Evolutionary conservation across 1,284 basidiomycete genomes (phyloP).

Genomic region (Gomphus sp.): DNA sequence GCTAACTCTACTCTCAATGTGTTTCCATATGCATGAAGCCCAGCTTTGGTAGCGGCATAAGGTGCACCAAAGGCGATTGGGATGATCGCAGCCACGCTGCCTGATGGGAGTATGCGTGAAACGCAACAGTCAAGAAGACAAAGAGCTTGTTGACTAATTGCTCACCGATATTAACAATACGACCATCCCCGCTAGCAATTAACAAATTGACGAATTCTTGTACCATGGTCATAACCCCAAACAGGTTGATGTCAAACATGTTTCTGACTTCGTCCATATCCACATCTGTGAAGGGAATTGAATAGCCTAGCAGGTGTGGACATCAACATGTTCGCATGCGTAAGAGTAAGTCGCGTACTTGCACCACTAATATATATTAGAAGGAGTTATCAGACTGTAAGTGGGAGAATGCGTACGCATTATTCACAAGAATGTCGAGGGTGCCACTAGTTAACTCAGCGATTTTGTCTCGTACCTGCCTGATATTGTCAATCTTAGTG

Average conservation of each 20-base stretch:
- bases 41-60: conserved; percentile 8
- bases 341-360: conserved; percentile 3
- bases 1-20: conserved; percentile 7
- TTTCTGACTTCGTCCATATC: conserved; percentile 7
- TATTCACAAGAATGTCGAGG: conserved; percentile 10
- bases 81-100: conserved; percentile 4
- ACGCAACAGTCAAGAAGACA: not conserved
- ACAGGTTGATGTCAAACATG: not conserved
- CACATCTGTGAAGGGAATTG: conserved; percentile 5
- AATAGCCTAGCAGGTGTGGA: not conserved
- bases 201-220: conserved; percentile 8
- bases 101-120: not conserved
- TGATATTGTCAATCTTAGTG: conserved; percentile 4
- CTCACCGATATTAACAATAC: conserved; percentile 10
- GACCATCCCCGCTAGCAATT: conserved; percentile 9
- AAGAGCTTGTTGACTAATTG: not conserved
- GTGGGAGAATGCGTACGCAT: conserved; percentile 4
- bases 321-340: not conserved
- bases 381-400: not conserved
- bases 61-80: conserved; percentile 6
- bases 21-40: conserved; percentile 10
- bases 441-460: not conserved
- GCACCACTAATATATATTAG: not conserved
- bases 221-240: conserved; percentile 6
- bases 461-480: not conserved